A percentile compares a stretch with the other conserved stretches of the same genome.
phyloP scores from a whole-genome alignment of 225 moss, liverwort and hornwort genomes.

The Antitrichia curtipendula region DNA sequence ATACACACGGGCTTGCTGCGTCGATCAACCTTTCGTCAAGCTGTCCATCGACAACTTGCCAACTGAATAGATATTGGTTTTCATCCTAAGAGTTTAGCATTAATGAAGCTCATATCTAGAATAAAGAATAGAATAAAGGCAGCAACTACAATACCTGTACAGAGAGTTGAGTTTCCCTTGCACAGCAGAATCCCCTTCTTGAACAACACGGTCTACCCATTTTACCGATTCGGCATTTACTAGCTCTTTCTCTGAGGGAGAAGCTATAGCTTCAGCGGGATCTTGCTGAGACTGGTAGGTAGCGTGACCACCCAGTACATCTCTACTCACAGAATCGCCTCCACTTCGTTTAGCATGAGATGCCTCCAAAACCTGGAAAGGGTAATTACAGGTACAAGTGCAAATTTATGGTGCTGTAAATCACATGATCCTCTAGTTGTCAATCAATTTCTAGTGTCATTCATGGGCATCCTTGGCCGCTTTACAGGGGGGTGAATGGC shows the following conservation, averaged over 20 bases:
- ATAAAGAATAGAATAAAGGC: too few species aligned
- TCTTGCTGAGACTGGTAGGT: neutral
- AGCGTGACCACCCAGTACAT: neutral
- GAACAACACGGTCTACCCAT: conserved; percentile 52
- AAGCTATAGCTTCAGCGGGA: neutral
- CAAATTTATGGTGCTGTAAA: neutral
- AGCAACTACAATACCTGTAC: conserved; percentile 23
- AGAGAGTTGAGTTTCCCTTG: conserved; percentile 62
- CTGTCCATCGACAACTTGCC: neutral
- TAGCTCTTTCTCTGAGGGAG: conserved; percentile 1
- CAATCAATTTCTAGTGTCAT: neutral
- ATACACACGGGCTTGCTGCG: neutral
- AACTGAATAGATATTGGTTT: neutral
- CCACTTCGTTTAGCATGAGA: conserved; percentile 44
- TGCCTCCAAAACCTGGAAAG: conserved; percentile 53
- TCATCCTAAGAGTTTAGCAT: neutral
- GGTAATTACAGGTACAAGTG: neutral
- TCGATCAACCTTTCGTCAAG: neutral
- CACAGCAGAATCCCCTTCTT: conserved; percentile 55
- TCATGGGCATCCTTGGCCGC: too few species aligned
- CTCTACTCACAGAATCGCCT: conserved; percentile 14
- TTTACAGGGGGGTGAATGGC: too few species aligned
- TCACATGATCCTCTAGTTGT: neutral
- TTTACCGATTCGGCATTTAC: conserved; percentile 20
- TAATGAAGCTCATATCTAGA: neutral